Conservation (phyloP, 768 basidiomycete genomes). For the Boletus speciosus region DNA sequence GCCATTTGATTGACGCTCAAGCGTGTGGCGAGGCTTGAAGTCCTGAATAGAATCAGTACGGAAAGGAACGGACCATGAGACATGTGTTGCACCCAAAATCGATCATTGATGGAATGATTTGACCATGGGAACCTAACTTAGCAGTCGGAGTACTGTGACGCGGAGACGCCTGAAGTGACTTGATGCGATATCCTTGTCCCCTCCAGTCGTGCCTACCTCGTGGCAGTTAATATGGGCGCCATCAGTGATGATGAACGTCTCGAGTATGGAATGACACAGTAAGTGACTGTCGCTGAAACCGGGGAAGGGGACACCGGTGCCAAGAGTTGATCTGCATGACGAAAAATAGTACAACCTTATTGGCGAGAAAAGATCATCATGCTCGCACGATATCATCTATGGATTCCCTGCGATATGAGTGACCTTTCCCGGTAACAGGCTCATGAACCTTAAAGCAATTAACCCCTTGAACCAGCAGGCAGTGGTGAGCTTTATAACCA, state of each 20-base stretch:
- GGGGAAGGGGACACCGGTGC: not conserved
- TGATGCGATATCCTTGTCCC: not conserved
- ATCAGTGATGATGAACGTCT: not conserved
- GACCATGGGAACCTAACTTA: not conserved
- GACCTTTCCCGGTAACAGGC: not conserved
- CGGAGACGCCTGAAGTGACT: not conserved
- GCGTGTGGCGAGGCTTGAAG: not conserved
- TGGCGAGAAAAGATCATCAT: not conserved
- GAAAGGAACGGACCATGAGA: not conserved
- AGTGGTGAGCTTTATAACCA: not conserved
- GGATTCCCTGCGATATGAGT: not conserved
- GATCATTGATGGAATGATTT: not conserved
- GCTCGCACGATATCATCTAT: not conserved
- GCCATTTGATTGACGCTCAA: not conserved
- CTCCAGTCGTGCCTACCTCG: not conserved
- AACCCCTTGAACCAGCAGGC: not conserved
- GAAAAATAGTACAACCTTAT: not conserved
- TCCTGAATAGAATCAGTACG: not conserved
- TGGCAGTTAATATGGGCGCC: not conserved
- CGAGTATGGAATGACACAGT: not conserved
- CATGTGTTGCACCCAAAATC: not conserved
- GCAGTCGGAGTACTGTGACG: not conserved
- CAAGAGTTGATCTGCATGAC: not conserved
- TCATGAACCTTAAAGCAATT: not conserved
- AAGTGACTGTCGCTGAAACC: not conserved